Percentiles rank a stretch among this genome's conserved stretches.
Evolutionary conservation across 257 asterid species (phyloP).

Genomic region (Parsonsia alboflavescens): DNA sequence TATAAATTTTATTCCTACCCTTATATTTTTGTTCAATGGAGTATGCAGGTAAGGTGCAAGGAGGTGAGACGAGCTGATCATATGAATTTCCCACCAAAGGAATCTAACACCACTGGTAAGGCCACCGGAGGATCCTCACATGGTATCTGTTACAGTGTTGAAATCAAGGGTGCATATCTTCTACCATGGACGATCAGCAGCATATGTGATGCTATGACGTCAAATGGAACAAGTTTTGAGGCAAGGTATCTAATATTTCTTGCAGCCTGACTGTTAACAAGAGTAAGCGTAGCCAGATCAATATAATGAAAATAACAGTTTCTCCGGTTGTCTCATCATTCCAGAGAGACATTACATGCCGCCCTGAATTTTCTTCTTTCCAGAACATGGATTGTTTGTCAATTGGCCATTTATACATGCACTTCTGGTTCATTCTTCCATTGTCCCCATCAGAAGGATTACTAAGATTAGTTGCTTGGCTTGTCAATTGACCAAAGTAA

Average conservation of each 20-base stretch:
- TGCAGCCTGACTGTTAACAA: neutral
- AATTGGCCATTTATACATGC: too few relatives aligned
- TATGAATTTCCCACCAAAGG: conserved; percentile 38
- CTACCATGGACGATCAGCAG: conserved; percentile 86
- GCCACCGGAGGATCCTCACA: conserved; percentile 38
- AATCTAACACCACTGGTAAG: conserved; percentile 31
- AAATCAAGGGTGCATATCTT: conserved; percentile 64
- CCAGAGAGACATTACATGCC: neutral
- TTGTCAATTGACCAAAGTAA: neutral
- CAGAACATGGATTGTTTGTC: too few relatives aligned
- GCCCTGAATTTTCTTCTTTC: neutral
- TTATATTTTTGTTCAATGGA: conserved; percentile 15
- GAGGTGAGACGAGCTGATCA: conserved; percentile 69
- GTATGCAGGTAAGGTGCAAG: conserved; percentile 75
- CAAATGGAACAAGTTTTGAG: conserved; percentile 59
- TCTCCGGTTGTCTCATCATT: neutral
- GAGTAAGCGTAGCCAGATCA: neutral
- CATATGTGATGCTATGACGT: conserved; percentile 58
- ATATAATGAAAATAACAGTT: neutral
- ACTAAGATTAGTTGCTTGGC: neutral
- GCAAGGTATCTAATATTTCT: conserved; percentile 51
- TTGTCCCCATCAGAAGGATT: neutral
- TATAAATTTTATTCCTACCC: conserved; percentile 2
- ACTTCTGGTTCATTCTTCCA: too few relatives aligned
- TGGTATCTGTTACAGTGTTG: conserved; percentile 70